Conservation (phyloP, 2,329 filamentous ascomycete species). For the Tolypocladium ophioglossoides region DNA sequence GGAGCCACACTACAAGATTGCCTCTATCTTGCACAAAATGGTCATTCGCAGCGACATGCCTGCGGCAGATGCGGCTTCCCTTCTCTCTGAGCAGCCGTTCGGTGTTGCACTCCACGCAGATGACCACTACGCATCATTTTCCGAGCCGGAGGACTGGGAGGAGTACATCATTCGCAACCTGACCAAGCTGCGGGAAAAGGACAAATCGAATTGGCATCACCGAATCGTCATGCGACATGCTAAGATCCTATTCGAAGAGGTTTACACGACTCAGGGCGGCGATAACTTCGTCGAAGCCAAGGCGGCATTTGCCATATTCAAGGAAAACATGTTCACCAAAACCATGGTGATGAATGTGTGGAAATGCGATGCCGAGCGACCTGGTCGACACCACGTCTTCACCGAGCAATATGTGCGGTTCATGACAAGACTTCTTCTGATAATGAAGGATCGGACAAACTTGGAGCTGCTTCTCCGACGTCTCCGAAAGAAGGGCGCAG, state of each 20-base stretch:
- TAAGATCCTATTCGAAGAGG: constrained; percentile 40
- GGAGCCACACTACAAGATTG: constrained; percentile 87
- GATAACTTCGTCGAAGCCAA: constrained; percentile 55
- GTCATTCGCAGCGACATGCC: constrained; percentile 44
- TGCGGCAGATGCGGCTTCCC: constrained; percentile 36
- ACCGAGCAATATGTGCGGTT: constrained; percentile 79
- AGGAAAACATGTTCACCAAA: constrained; percentile 71
- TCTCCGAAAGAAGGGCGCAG: constrained; percentile 70
- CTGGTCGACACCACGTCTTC: constrained; percentile 85
- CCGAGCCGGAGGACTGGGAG: constrained; percentile 47
- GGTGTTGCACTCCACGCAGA: constrained; percentile 25
- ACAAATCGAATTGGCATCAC: constrained; percentile 94
- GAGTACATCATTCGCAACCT: constrained; percentile 42
- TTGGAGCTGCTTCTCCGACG: constrained; percentile 71
- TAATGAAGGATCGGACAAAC: constrained; percentile 63
- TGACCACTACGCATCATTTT: constrained; percentile 23
- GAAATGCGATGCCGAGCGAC: constrained; percentile 78
- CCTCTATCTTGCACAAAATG: constrained; percentile 73
- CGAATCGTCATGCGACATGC: constrained; percentile 72
- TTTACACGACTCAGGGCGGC: constrained; percentile 25
- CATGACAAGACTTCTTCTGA: constrained; percentile 63
- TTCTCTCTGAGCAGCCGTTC: constrained; percentile 47
- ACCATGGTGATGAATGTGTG: constrained; percentile 92
- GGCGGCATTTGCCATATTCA: constrained; percentile 69
- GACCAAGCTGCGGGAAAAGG: constrained; percentile 50